Conservation (phyloP, 2,329 filamentous ascomycete genomes). For the Exophiala sp. region DNA sequence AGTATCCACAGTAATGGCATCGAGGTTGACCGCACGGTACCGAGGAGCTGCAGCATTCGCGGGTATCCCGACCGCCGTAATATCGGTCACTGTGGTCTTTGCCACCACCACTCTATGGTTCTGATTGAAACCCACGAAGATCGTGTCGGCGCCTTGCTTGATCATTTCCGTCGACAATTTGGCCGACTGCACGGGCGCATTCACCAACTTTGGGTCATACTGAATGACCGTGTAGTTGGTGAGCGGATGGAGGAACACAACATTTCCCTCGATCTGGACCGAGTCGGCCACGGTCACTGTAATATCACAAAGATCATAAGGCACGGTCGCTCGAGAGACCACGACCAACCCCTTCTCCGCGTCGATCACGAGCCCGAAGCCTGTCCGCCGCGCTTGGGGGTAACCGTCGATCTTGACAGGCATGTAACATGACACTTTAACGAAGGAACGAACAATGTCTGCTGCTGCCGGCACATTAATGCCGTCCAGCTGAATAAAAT, state of each 20-base stretch:
- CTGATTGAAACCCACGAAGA: conserved; percentile 97
- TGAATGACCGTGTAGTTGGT: conserved; percentile 96
- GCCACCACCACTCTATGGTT: conserved; percentile 90
- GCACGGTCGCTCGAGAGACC: conserved; percentile 88
- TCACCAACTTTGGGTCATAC: conserved; percentile 88
- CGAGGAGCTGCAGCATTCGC: conserved; percentile 85
- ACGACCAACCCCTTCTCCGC: conserved; percentile 92
- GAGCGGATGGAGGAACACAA: conserved; percentile 90
- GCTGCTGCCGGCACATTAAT: conserved; percentile 85
- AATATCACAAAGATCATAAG: conserved; percentile 95
- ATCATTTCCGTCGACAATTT: conserved; percentile 74
- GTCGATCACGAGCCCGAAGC: conserved; percentile 95
- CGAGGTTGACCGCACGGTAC: conserved; percentile 90
- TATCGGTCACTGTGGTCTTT: conserved; percentile 91
- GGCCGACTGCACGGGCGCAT: conserved; percentile 86
- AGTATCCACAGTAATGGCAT: conserved; percentile 95
- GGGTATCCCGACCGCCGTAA: conserved; percentile 93
- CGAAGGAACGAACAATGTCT: conserved; percentile 88
- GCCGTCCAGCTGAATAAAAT: conserved; percentile 87
- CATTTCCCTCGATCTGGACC: conserved; percentile 86
- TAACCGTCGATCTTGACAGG: conserved; percentile 97
- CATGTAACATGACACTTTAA: conserved; percentile 87
- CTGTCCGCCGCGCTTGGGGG: conserved; percentile 86
- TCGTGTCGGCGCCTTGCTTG: conserved; percentile 86
- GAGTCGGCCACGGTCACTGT: conserved; percentile 94